Evolutionary conservation across 768 basidiomycete species (phyloP).

Genomic region (Rhodosporidiobolus odoratus): DNA sequence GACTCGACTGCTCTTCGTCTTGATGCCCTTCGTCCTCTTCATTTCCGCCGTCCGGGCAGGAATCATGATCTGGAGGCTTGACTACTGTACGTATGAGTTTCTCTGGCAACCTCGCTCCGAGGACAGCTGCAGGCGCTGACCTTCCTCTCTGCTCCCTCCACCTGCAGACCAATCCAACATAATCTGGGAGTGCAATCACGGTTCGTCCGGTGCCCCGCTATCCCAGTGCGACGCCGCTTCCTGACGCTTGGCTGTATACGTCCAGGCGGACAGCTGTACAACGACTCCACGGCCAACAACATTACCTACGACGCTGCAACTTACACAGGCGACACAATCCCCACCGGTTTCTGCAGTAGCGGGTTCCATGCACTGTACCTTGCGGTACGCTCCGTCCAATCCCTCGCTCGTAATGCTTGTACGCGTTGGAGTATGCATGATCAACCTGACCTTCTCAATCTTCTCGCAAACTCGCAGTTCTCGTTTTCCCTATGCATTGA

Average conservation of each 20-base stretch:
- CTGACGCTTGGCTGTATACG: neutral
- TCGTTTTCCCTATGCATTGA: slow-evolving; percentile 24
- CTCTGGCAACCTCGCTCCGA: no score
- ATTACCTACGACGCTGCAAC: neutral
- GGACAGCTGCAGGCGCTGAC: no score
- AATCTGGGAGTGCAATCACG: slow-evolving; percentile 36
- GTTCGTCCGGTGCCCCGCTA: neutral
- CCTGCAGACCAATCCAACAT: slow-evolving; percentile 24
- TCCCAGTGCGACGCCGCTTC: no score
- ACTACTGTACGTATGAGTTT: slow-evolving; percentile 16
- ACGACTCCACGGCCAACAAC: slow-evolving; percentile 10
- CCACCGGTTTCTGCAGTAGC: slow-evolving; percentile 22
- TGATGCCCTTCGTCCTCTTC: slow-evolving; percentile 13
- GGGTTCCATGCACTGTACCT: slow-evolving; percentile 33
- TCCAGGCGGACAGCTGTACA: slow-evolving; percentile 14
- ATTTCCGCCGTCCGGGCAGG: slow-evolving; percentile 24
- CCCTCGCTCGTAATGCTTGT: neutral
- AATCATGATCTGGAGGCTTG: slow-evolving; percentile 27
- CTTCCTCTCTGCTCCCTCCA: neutral
- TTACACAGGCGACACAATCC: neutral
- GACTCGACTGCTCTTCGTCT: slow-evolving; percentile 10
- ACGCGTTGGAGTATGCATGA: no score
- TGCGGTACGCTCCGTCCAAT: neutral
- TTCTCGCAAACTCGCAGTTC: neutral
- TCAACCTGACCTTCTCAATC: neutral